Evolutionary conservation across 441 rosid genomes (phyloP), one percentile per base, ranked within the genome.

Genomic region (Aquilaria agallochum): DNA sequence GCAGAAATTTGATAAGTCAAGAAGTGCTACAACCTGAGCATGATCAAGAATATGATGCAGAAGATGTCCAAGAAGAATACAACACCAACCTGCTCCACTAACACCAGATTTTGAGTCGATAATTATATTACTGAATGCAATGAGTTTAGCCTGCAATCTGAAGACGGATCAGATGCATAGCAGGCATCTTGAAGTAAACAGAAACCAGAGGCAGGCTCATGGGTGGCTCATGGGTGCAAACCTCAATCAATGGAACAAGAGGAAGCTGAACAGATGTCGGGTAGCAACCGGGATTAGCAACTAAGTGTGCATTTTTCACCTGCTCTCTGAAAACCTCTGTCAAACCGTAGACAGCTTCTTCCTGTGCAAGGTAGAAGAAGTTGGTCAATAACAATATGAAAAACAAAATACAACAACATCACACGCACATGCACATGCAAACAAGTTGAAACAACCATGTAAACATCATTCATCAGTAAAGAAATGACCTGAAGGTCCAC

Each of bases 241-340:
- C 99, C 97, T 92, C 83, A 60, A 90, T 68, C 64, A 94, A 71
- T 65, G 97, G 97, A 74, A 91, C 78, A 65, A 94, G 92, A 49
- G 97, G 97, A 73, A 94, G 94, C 73, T 95, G 99, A 74, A 89
- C 80, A 5, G 97, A 80, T 48, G 97, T 95, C 6, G 99, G 99
- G 73, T 95, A 95, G 70, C 98, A 92, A 63, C 98, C 99, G 57
- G 98, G 99, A 66, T 95, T 95, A 78, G 97, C 99, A 46, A 95
- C 98, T 44, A 95, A 75, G 20, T 76, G 83, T 6, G 97, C 97
- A 54, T 59, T 62, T 78, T 62, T 78, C n/a, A 95, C 76, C 70
- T 85, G 87, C 15, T 88, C 88, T 70, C 99, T 79, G 44, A 52
- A 74, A 65, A 92, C 66, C 86, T 92, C 98, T 13, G 99, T 95